These are phyloP conservation scores for Ceriops zippeliana DNA, from an alignment of 345 rosid genomes.

Conservation along the genomic window DNA sequence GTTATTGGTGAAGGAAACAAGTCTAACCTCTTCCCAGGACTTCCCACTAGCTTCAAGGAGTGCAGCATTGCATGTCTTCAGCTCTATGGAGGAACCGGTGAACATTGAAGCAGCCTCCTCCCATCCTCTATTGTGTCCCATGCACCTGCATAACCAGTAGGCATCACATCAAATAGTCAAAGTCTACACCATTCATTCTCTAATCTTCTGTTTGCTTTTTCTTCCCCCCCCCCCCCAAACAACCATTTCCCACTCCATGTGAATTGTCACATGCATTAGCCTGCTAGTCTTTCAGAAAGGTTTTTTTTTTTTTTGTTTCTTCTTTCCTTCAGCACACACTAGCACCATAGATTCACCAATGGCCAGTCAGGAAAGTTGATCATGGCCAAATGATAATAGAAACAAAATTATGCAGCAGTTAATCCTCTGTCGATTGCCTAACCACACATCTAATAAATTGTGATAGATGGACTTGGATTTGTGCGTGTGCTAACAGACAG, in stretches of 20 bases:
- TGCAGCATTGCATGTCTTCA: slow-evolving; percentile 96
- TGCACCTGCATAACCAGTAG: slow-evolving; percentile 54
- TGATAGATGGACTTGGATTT: not conserved
- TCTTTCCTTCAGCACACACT: not conserved
- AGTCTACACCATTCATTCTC: not conserved
- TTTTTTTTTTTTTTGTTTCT: too few relatives aligned
- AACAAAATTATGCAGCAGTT: too few relatives aligned
- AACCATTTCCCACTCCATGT: not conserved
- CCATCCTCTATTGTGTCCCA: slow-evolving; percentile 99
- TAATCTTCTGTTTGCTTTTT: too few relatives aligned
- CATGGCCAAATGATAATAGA: too few relatives aligned
- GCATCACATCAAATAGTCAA: not conserved
- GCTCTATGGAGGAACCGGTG: slow-evolving; percentile 64
- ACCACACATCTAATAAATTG: too few relatives aligned
- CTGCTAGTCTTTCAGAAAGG: too few relatives aligned
- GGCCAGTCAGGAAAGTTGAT: too few relatives aligned
- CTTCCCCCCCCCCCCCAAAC: not conserved
- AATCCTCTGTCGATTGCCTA: too few relatives aligned
- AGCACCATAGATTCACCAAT: not conserved
- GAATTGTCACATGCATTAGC: too few relatives aligned
- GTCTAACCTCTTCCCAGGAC: slow-evolving; percentile 84
- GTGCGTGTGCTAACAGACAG: not conserved
- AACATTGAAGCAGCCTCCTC: slow-evolving; percentile 96
- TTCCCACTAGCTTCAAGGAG: slow-evolving; percentile 86
- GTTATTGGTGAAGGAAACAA: not conserved